phyloP scores from a whole-genome alignment of 1,139 yeast species.

The Entelexis paramagnoliae region DNA sequence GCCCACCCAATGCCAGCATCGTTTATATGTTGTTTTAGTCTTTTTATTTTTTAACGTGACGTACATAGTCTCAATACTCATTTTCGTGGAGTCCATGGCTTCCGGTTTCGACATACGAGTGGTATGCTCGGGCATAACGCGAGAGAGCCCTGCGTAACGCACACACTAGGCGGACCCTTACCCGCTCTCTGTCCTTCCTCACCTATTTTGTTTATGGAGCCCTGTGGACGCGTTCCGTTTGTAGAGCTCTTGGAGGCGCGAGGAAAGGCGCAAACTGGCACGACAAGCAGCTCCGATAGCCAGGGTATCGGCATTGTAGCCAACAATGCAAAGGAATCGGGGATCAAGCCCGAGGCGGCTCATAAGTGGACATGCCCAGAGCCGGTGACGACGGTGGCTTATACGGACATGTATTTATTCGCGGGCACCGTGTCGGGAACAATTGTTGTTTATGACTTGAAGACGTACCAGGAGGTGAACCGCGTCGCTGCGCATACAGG shows the following conservation, averaged over 20 bases:
- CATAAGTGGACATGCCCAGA: slow-evolving; percentile 71
- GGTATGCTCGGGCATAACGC: too few relatives aligned
- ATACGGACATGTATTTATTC: slow-evolving; percentile 52
- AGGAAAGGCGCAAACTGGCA: background rate
- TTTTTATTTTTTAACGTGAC: too few relatives aligned
- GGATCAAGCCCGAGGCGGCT: slow-evolving; percentile 31
- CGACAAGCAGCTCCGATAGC: background rate
- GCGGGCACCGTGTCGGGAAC: slow-evolving; percentile 95
- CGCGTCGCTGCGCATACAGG: slow-evolving; percentile 50
- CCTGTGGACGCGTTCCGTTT: slow-evolving; percentile 15
- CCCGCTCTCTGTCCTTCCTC: background rate
- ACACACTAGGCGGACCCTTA: background rate
- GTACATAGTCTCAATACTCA: too few relatives aligned
- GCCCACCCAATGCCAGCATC: too few relatives aligned
- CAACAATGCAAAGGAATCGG: background rate
- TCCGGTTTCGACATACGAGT: too few relatives aligned
- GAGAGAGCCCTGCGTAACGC: background rate
- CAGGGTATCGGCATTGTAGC: background rate
- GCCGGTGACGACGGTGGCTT: slow-evolving; percentile 68
- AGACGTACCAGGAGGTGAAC: slow-evolving; percentile 47
- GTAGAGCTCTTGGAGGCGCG: slow-evolving; percentile 10
- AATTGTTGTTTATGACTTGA: slow-evolving; percentile 59
- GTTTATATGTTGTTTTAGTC: too few relatives aligned
- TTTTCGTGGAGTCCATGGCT: too few relatives aligned
- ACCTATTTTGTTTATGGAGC: slow-evolving; percentile 9